Percentiles rank a stretch among this genome's conserved stretches.
Conservation (phyloP, 208 protist species). For the Phytomonas sp. region DNA sequence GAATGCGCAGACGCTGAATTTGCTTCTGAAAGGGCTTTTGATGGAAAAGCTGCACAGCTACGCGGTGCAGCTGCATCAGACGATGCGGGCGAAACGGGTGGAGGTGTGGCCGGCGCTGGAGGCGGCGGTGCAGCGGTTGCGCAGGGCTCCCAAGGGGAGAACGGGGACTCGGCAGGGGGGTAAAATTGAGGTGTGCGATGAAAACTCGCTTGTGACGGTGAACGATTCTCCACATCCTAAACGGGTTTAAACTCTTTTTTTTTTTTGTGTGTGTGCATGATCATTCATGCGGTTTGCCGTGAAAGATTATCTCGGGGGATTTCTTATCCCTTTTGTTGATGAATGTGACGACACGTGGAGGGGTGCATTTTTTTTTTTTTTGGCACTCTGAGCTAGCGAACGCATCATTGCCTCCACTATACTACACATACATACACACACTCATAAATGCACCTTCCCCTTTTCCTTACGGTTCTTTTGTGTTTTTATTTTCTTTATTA, state of each 20-base stretch:
- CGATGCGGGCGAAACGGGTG: slow-evolving; percentile 64
- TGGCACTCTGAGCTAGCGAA: background rate
- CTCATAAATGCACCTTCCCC: background rate
- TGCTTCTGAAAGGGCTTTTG: slow-evolving; percentile 77
- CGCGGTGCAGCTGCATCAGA: slow-evolving; percentile 57
- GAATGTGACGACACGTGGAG: background rate
- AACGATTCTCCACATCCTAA: background rate
- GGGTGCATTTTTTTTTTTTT: slow-evolving; percentile 7
- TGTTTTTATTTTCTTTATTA: background rate
- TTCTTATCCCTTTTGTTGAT: background rate
- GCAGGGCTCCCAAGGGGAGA: background rate
- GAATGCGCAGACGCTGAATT: slow-evolving; percentile 63
- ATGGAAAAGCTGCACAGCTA: slow-evolving; percentile 54
- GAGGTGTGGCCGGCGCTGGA: slow-evolving; percentile 72
- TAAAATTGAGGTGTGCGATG: background rate
- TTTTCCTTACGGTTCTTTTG: background rate
- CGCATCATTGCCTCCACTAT: slow-evolving; percentile 7
- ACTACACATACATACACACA: slow-evolving; percentile 1
- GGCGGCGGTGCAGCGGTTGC: slow-evolving; percentile 21
- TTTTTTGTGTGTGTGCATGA: background rate
- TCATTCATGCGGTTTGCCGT: background rate
- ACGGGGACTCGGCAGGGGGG: background rate
- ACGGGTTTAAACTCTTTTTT: background rate
- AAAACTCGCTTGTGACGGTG: background rate
- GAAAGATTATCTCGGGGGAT: background rate